phyloP scores from a whole-genome alignment of 73 alveolate species.

The Paramecium sexaurelia region DNA sequence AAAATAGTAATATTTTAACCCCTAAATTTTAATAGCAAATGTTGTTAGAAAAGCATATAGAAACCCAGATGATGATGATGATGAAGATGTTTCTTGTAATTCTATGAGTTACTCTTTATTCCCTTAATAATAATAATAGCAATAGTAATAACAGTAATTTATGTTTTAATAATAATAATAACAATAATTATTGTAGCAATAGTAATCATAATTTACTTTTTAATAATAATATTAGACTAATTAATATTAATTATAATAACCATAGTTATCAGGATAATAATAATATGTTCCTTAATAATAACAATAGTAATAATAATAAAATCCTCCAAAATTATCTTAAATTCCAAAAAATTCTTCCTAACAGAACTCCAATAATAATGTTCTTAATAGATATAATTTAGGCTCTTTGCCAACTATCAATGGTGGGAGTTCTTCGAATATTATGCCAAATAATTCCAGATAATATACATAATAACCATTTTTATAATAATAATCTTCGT shows the following conservation, averaged over 20 bases:
- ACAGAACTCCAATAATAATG: neutral
- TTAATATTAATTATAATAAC: neutral
- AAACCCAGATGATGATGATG: conserved; percentile 48
- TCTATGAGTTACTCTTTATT: neutral
- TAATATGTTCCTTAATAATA: neutral
- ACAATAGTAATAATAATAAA: neutral
- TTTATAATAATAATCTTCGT: neutral
- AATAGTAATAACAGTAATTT: neutral
- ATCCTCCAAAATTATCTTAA: neutral
- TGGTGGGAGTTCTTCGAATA: neutral
- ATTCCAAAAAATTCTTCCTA: neutral
- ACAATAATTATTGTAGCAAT: neutral
- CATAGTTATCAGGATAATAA: neutral
- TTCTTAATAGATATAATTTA: conserved; percentile 9
- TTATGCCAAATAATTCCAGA: neutral
- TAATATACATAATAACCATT: neutral
- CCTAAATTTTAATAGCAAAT: neutral
- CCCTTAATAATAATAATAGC: conserved; percentile 2
- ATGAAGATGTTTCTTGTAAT: neutral
- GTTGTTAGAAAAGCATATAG: conserved; percentile 30
- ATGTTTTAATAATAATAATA: neutral
- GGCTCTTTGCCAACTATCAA: neutral
- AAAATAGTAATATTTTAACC: neutral
- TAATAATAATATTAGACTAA: neutral
- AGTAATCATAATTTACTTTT: neutral